These are phyloP conservation scores for Pleomassaria siparia DNA, from an alignment of 2,329 filamentous ascomycete genomes.

Conservation along the genomic window DNA sequence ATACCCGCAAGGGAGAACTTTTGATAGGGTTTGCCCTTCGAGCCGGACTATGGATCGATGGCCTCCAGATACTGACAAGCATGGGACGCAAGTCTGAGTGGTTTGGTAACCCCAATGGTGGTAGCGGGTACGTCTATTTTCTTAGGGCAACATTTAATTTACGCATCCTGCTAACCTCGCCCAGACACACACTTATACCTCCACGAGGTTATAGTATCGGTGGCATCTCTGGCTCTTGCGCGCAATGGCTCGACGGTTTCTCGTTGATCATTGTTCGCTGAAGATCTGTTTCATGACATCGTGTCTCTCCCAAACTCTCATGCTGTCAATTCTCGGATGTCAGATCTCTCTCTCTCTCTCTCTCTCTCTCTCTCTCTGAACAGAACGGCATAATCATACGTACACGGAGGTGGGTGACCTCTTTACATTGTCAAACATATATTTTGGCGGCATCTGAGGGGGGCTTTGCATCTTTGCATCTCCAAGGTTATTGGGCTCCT, in stretches of 20 bases:
- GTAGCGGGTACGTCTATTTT: slow-evolving; percentile 72
- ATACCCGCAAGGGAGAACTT: slow-evolving; percentile 81
- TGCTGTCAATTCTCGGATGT: no score
- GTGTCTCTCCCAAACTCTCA: background rate
- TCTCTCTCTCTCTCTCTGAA: no score
- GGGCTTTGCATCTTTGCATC: background rate
- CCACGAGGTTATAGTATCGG: slow-evolving; percentile 87
- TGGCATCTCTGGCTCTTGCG: slow-evolving; percentile 82
- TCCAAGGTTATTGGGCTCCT: background rate
- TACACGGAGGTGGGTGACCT: background rate
- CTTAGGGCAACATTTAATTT: slow-evolving; percentile 11
- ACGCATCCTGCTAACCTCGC: slow-evolving; percentile 21
- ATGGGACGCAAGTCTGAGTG: slow-evolving; percentile 81
- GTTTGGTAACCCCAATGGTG: slow-evolving; percentile 79
- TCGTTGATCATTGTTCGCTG: slow-evolving; percentile 75
- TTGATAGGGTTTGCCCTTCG: slow-evolving; percentile 84
- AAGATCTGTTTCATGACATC: slow-evolving; percentile 19
- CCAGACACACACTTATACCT: slow-evolving; percentile 82
- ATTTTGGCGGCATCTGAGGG: background rate
- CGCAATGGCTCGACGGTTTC: slow-evolving; percentile 80
- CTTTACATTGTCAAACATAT: background rate
- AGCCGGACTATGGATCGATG: slow-evolving; percentile 82
- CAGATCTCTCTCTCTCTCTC: background rate
- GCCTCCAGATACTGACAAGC: slow-evolving; percentile 85
- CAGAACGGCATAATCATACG: background rate